Base-by-base conservation (phyloP, 78 protist genomes). In the Anaeramoeba ignava region DNA sequence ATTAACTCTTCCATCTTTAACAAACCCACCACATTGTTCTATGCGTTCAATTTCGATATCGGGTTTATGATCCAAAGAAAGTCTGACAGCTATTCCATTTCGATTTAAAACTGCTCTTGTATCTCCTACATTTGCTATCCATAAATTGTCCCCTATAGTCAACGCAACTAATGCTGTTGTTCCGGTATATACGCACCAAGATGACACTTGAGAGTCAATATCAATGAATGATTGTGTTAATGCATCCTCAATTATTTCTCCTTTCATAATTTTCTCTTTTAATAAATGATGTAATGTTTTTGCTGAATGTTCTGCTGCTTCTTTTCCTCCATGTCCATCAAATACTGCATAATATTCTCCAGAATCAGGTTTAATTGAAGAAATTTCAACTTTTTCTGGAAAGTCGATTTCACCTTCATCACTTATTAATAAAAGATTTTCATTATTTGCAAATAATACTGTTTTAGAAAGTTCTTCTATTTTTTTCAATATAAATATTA, bases 31-130 rank as follows among this genome's bases (percentile, higher is more conserved):
- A 3, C 78, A 39, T 31, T 38, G 87, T 1, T 85, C 37, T 40
- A 93, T 92, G 36, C 96, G 86, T 27, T 40, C 91, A 27, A 81
- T 83, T 79, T 93, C 96, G n/a, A n/a, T n/a, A 1, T 41, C 78
- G 1, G 92, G 92, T 84, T 90, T 92, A 89, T 93, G 96, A 83
- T 92, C 96, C 38, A 41, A 40, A 27, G 92, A 84, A 0, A 92
- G 17, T 37, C 93, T 82, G 34, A 81, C 39, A 17, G 93, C 93
- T 8, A 40, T 3, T 2, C 91, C 91, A 31, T 40, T 80, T 31
- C 86, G 2, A 38, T 85, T 81, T 0, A 90, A 80, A 37, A 93
- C 95, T 0, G 90, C 92, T n/a, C 96, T 82, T 42, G 93, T 85
- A 81, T 93, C 96, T 27, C 96, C 96, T 8, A 84, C 90, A 54